phyloP scores from a whole-genome alignment of 1,284 basidiomycete genomes.

The Moesziomyces globuligerus region DNA sequence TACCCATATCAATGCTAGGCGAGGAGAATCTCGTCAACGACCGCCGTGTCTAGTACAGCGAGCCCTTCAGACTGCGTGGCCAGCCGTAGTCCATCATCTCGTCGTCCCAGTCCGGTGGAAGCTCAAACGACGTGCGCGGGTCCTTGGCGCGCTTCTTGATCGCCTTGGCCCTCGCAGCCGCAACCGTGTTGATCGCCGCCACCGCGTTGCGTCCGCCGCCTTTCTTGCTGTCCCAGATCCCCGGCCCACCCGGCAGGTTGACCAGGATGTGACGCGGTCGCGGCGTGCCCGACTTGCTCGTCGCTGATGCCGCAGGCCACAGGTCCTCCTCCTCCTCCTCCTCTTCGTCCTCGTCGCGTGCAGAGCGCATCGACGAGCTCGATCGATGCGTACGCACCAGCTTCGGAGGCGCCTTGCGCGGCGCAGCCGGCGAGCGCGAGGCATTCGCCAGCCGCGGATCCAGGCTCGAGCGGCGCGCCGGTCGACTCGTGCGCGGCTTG shows the following conservation, averaged over 20 bases:
- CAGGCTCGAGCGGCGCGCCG: conserved; percentile 18
- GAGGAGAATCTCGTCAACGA: not conserved
- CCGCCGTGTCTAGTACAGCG: conserved; percentile 20
- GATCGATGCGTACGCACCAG: conserved; percentile 26
- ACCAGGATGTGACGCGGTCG: conserved; percentile 48
- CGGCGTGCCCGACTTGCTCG: conserved; percentile 42
- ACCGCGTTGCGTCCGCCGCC: conserved; percentile 47
- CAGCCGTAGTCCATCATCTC: conserved; percentile 48
- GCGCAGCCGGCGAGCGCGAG: conserved; percentile 18
- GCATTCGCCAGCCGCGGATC: conserved; percentile 14
- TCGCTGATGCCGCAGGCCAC: conserved; percentile 43
- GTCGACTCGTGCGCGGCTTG: conserved; percentile 3
- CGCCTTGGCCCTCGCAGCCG: conserved; percentile 42
- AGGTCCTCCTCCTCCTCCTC: conserved; percentile 29
- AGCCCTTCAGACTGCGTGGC: conserved; percentile 49
- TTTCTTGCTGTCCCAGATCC: conserved; percentile 50
- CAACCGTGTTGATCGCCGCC: conserved; percentile 44
- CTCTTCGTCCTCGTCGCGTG: conserved; percentile 12
- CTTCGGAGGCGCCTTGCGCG: conserved; percentile 33
- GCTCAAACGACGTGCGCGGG: conserved; percentile 23
- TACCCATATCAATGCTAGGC: not conserved
- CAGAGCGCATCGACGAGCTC: conserved; percentile 6
- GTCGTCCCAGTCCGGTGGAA: conserved; percentile 37
- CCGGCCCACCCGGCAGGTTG: conserved; percentile 47
- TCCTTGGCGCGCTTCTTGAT: conserved; percentile 44